Evolutionary conservation across 108 stramenopile genomes (phyloP).

Genomic region (Nannochloropsis oceanica): DNA sequence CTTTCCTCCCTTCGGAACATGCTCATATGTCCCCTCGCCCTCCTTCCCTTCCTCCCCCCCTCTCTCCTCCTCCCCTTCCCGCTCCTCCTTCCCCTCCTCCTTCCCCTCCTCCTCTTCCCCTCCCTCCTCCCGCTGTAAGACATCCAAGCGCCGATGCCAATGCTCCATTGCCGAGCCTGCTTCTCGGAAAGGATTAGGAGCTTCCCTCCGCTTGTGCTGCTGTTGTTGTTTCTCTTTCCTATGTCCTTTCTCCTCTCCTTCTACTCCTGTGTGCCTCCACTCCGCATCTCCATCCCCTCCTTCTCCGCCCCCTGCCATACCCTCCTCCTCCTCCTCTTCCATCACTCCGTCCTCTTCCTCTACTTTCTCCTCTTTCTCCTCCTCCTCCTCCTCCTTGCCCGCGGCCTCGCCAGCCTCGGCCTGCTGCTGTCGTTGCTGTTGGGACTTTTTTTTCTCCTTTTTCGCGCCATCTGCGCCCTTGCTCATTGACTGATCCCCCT

Average conservation of each 20-base stretch:
- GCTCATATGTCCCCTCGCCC: background rate
- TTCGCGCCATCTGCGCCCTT: background rate
- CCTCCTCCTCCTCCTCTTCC: conserved; percentile 32
- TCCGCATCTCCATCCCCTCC: conserved; percentile 32
- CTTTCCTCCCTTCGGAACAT: conserved; percentile 4
- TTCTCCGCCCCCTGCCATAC: conserved; percentile 29
- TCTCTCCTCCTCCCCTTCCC: conserved; percentile 3
- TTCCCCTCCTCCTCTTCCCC: conserved; percentile 24
- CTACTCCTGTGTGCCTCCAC: conserved; percentile 39
- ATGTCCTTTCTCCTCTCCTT: conserved; percentile 21
- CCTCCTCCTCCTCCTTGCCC: conserved; percentile 21
- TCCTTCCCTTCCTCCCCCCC: background rate
- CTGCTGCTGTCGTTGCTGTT: background rate
- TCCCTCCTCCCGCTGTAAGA: conserved; percentile 22
- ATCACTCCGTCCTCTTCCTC: conserved; percentile 35
- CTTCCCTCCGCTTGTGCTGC: conserved; percentile 10
- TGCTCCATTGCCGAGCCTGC: conserved; percentile 46
- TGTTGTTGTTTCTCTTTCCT: conserved; percentile 23
- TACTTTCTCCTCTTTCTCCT: conserved; percentile 39
- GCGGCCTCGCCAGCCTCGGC: background rate
- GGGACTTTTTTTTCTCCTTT: conserved; percentile 10
- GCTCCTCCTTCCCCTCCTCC: conserved; percentile 24
- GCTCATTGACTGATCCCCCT: conserved; percentile 18
- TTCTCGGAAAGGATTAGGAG: conserved; percentile 67
- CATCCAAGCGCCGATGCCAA: conserved; percentile 40